These are phyloP conservation scores for Craspedostauros australis DNA, from an alignment of 108 stramenopile genomes.

Conservation along the genomic window DNA sequence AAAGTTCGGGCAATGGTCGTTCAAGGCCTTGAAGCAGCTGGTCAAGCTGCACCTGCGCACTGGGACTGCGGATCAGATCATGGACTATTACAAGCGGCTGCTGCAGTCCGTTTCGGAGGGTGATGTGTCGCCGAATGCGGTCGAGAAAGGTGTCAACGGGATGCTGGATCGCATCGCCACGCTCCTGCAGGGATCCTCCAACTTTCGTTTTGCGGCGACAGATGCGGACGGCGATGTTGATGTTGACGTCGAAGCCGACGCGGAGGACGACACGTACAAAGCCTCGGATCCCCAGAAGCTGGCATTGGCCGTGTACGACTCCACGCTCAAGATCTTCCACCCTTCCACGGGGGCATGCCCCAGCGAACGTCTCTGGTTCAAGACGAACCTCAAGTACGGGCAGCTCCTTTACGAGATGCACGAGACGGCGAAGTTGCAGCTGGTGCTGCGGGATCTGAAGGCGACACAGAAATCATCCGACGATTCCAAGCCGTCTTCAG, in stretches of 20 bases:
- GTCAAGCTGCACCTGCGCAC: conserved; percentile 74
- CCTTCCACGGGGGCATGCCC: conserved; percentile 61
- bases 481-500: conserved; percentile 8
- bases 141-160: conserved; percentile 89
- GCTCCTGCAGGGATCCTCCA: conserved; percentile 37
- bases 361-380: conserved; percentile 92
- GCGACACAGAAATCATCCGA: conserved; percentile 15
- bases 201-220: too few relatives aligned
- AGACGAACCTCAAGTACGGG: conserved; percentile 91
- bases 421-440: conserved; percentile 77
- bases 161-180: conserved; percentile 85
- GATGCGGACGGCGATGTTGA: too few relatives aligned
- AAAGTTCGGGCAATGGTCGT: conserved; percentile 78
- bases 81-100: conserved; percentile 59
- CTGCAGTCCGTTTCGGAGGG: conserved; percentile 70
- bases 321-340: conserved; percentile 68
- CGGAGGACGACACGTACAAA: background rate
- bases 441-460: conserved; percentile 76
- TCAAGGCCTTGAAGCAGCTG: conserved; percentile 86
- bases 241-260: too few relatives aligned
- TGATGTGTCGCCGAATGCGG: conserved; percentile 76
- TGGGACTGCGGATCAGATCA: conserved; percentile 29
- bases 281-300: conserved; percentile 34
- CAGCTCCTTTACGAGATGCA: conserved; percentile 88
- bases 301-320: conserved; percentile 64